Percentiles rank a stretch among this genome's conserved stretches.
These are phyloP conservation scores for Cadophora gregata DNA, from an alignment of 2,329 filamentous ascomycete species.

Conservation along the genomic window DNA sequence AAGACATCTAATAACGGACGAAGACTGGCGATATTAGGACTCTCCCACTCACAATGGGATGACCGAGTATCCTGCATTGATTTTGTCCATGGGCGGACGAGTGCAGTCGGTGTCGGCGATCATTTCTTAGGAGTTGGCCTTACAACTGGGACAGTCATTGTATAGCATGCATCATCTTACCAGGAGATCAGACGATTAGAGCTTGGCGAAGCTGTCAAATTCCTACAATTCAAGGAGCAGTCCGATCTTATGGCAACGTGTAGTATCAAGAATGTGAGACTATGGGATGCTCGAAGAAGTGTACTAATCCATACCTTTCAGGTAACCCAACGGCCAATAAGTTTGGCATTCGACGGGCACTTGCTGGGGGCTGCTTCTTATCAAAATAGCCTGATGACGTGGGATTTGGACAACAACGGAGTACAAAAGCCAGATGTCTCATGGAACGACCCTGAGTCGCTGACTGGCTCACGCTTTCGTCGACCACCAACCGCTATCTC, in stretches of 20 bases:
- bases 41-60: constrained; percentile 38
- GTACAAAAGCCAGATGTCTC: constrained; percentile 25
- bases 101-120: constrained; percentile 31
- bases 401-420: constrained; percentile 39
- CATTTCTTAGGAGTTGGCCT: constrained; percentile 38
- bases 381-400: constrained; percentile 41
- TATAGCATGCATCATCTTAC: constrained; percentile 37
- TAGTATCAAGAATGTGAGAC: constrained; percentile 39
- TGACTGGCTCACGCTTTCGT: constrained; percentile 22
- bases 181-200: constrained; percentile 38
- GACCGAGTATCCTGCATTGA: constrained; percentile 39
- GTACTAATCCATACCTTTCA: constrained; percentile 39
- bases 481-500: constrained; percentile 38
- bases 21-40: constrained; percentile 35
- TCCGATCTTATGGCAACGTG: constrained; percentile 44
- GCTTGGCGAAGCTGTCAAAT: constrained; percentile 43
- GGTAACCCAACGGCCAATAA: constrained; percentile 36
- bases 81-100: constrained; percentile 24
- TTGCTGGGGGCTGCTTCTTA: constrained; percentile 40
- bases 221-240: constrained; percentile 44
- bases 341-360: constrained; percentile 41
- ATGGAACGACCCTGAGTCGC: constrained; percentile 38
- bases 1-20: constrained; percentile 29
- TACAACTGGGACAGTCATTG: constrained; percentile 31
- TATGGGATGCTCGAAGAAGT: constrained; percentile 43